Base-by-base conservation (phyloP, 495 filamentous ascomycete genomes). In the Talaromyces stipitatus region DNA sequence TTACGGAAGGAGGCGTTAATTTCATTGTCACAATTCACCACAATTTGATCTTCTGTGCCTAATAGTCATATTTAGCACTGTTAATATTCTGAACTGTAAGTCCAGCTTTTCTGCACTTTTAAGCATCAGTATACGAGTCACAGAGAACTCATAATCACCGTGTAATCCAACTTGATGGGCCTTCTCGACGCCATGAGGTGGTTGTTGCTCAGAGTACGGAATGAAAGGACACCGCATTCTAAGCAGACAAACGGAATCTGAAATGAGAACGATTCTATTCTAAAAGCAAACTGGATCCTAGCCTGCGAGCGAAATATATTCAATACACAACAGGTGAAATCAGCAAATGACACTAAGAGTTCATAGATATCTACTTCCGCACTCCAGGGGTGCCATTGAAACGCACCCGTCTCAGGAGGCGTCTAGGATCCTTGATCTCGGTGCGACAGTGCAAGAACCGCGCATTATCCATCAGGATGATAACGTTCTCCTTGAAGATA, bases 361-460 rank as follows among this genome's bases (percentile, higher is more conserved):
- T 12, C 30, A 12, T 33, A 12, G 6, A 33, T 33, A 33, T 7
- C 30, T 33, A 33, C 30, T 33, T 33, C 30, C 9, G 69, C 65
- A 65, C 66, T 60, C 71, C 68, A 33, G 30, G 30, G 12, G 30
- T 33, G 12, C 30, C 30, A 12, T 33, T 33, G 30, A 33, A 74
- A 3, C 73, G 61, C 0, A 76, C 69, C 7, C 73, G 50, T 0
- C 72, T 66, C 8, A 76, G 54, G 46, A 72, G 66, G 4, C 73
- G 64, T 10, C 60, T 47, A 1, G 70, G 68, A 46, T 76, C 73
- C 14, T 60, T 66, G n/a, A 76, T 58, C 3, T 68, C 54, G 52
- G 61, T 73, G 3, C 73, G 60, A 2, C 69, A 48, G 66, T 76
- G 72, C 11, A 76, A 56, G 67, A 69, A 76, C 1, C 69, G 63